phyloP scores from a whole-genome alignment of 2,329 filamentous ascomycete genomes.

The Ambrosiella beaveri region DNA sequence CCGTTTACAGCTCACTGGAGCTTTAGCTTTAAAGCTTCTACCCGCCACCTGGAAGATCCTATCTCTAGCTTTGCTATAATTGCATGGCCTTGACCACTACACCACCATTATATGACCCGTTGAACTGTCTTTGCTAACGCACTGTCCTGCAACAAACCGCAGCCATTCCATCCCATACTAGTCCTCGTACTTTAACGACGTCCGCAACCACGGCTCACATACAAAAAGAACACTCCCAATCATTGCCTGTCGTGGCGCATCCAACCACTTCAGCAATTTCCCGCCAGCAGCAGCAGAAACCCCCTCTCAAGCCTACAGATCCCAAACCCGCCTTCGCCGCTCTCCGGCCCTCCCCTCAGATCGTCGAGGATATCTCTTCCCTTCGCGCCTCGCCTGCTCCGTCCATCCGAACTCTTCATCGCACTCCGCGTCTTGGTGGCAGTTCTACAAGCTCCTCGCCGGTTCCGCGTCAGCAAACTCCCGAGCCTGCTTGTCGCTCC shows the following conservation, averaged over 20 bases:
- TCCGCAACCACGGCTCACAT: background rate
- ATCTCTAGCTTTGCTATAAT: no score
- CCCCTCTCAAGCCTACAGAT: background rate
- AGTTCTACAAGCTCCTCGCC: conserved; percentile 18
- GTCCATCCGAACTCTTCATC: conserved; percentile 18
- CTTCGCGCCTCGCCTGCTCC: conserved; percentile 27
- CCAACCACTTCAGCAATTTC: conserved; percentile 4
- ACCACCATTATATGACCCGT: no score
- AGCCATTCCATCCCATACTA: background rate
- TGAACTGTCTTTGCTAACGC: background rate
- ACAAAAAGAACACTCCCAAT: background rate
- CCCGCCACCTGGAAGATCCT: no score
- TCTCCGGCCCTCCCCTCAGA: conserved; percentile 35
- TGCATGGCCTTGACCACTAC: no score
- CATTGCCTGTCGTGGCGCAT: conserved; percentile 13
- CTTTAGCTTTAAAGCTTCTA: background rate
- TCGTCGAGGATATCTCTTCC: conserved; percentile 27
- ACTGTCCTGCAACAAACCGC: background rate
- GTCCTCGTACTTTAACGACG: background rate
- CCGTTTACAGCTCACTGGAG: background rate
- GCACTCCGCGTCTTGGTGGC: conserved; percentile 15
- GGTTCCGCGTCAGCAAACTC: conserved; percentile 17
- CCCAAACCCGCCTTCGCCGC: conserved; percentile 15
- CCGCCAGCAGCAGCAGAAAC: conserved; percentile 11
- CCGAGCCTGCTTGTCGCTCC: conserved; percentile 14